Evolutionary conservation across 2,329 filamentous ascomycete species (phyloP), one percentile per base, ranked within the genome.

Genomic region (Endoconidiophora laricicola): DNA sequence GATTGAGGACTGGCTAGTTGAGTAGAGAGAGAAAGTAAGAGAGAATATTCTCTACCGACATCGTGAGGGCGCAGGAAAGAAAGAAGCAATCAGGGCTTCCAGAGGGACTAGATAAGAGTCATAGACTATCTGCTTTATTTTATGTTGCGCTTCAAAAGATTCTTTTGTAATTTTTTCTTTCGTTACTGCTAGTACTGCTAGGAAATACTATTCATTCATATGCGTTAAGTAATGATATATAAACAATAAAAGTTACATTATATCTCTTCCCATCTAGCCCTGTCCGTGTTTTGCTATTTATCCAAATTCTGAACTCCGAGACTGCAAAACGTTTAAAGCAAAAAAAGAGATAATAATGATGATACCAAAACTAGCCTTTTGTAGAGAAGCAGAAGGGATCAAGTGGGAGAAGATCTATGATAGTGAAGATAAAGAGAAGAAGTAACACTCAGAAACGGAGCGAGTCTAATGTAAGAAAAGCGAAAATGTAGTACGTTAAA

Each of bases 1-100:
- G 61, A 72, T 87, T 10, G 79, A 84, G 55, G 84, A 90, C 61
- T 88, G 81, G 72, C 64, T 86, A 50, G 71, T 80, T 45, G 82
- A 85, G 55, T 85, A 52, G 44, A 39, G 6, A 16, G 18, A 33
- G 16, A 12, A 26, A 24, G 24, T 10, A 24, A 33, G 16, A 12
- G 40, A 24, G 24, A 20, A 10, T 33, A 26, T 20, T 2, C 14
- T 9, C 16, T 3, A 10, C 10, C 44, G 37, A 18, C 7, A 10
- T 18, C 33, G 3, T 20, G 42, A 26, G 18, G 12, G 7, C 9
- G 36, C 4, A 12, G 10, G 18, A 14, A 29, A 16, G 29, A 16
- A 24, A 24, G 44, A 43, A 47, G 49, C 45, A 47, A 52, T 48
- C 49, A 52, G 49, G 45, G 49, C 44, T 52, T 46, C 36, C 6